Conservation (phyloP, 1,284 basidiomycete species). For the Inonotus obliquus region DNA sequence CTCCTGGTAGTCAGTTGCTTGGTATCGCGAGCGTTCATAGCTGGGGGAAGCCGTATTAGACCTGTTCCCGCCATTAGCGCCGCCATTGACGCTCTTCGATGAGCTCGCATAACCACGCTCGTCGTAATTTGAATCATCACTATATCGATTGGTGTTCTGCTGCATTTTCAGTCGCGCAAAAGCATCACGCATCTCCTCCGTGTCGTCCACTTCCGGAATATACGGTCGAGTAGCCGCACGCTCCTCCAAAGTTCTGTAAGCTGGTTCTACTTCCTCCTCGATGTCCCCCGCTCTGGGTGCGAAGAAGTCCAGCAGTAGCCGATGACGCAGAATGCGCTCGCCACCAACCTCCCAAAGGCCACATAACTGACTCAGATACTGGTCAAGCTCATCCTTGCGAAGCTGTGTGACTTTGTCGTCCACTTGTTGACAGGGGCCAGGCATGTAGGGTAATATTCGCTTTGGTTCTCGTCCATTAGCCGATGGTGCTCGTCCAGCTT, state of each 20-base stretch:
- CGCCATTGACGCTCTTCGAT: constrained; percentile 2
- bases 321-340: constrained; percentile 79
- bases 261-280: constrained; percentile 58
- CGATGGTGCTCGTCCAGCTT: constrained; percentile 74
- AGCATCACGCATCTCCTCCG: constrained; percentile 40
- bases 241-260: constrained; percentile 29
- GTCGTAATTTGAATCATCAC: constrained; percentile 57
- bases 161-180: constrained; percentile 43
- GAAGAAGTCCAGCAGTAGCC: constrained; percentile 82
- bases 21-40: neutral
- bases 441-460: constrained; percentile 93
- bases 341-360: constrained; percentile 58
- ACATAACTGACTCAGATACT: constrained; percentile 83
- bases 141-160: constrained; percentile 34
- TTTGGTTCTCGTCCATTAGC: constrained; percentile 28
- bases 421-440: constrained; percentile 82
- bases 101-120: constrained; percentile 40
- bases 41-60: neutral
- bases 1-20: neutral
- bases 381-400: constrained; percentile 81
- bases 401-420: constrained; percentile 84
- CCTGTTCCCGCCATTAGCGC: neutral
- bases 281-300: constrained; percentile 87
- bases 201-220: constrained; percentile 24
- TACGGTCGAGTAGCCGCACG: constrained; percentile 29